Percentiles rank a stretch among this genome's conserved stretches.
Conservation (phyloP, 129 eudicot genomes). For the Pittosporum tobira region DNA sequence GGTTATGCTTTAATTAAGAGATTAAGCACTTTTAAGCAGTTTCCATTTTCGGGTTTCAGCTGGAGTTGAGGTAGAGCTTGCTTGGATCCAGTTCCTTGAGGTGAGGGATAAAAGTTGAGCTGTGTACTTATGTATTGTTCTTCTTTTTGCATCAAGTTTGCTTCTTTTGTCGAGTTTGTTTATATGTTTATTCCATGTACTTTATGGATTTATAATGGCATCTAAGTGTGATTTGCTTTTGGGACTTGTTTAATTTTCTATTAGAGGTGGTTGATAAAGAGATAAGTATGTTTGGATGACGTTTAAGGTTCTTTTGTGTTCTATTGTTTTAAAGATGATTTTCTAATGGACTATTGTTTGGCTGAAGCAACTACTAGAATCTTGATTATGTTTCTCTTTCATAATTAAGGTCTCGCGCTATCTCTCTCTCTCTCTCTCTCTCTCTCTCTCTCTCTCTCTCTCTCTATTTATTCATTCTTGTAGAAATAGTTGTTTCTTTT, state of each 20-base stretch:
- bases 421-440: background rate
- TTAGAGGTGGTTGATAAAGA: background rate
- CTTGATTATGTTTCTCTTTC: background rate
- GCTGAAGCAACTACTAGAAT: background rate
- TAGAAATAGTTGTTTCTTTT: no score
- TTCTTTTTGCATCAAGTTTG: background rate
- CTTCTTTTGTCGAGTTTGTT: background rate
- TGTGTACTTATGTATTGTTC: background rate
- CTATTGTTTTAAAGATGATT: background rate
- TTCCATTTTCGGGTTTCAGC: slow-evolving; percentile 14
- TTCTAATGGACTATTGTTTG: background rate
- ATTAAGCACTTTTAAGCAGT: background rate
- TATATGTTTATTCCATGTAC: slow-evolving; percentile 9
- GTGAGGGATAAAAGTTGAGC: slow-evolving; percentile 5
- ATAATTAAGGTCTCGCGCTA: background rate
- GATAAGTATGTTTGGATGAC: background rate
- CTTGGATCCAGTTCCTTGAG: slow-evolving; percentile 10
- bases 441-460: no score
- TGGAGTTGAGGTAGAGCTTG: background rate
- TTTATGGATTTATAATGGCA: background rate
- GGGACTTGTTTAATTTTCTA: background rate
- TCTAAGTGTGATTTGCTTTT: background rate
- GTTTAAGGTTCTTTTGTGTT: background rate
- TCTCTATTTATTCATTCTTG: no score
- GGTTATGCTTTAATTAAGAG: slow-evolving; percentile 12